These are phyloP conservation scores for Papiliotrema laurentii DNA, from an alignment of 1,284 basidiomycete genomes.

Conservation along the genomic window DNA sequence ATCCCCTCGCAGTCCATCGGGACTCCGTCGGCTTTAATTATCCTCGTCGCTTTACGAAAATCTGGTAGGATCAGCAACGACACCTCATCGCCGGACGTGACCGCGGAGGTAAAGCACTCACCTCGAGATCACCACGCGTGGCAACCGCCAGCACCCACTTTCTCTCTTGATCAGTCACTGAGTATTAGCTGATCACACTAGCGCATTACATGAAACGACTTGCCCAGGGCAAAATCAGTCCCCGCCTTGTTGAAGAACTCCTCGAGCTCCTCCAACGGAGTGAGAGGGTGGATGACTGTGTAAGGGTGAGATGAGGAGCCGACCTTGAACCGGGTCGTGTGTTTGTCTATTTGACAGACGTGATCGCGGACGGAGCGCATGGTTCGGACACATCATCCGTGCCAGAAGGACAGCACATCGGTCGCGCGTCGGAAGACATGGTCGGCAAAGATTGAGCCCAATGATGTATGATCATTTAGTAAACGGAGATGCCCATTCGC, in stretches of 20 bases:
- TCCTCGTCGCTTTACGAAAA: slow-evolving; percentile 13
- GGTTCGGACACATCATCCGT: too few relatives aligned
- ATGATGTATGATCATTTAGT: too few relatives aligned
- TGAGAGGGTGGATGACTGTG: slow-evolving; percentile 71
- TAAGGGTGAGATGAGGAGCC: slow-evolving; percentile 57
- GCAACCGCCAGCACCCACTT: slow-evolving; percentile 84
- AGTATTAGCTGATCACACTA: background rate
- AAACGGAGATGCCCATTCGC: too few relatives aligned
- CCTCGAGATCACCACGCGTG: slow-evolving; percentile 71
- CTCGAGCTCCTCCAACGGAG: slow-evolving; percentile 70
- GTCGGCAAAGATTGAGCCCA: too few relatives aligned
- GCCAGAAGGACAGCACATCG: too few relatives aligned
- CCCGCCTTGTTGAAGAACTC: slow-evolving; percentile 62
- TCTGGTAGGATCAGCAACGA: background rate
- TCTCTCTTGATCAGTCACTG: slow-evolving; percentile 73
- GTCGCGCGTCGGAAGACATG: too few relatives aligned
- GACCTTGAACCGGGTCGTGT: slow-evolving; percentile 73
- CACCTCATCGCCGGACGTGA: background rate
- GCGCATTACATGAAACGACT: slow-evolving; percentile 16
- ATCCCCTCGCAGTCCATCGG: too few relatives aligned
- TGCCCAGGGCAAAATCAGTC: slow-evolving; percentile 68
- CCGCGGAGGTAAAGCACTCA: slow-evolving; percentile 33
- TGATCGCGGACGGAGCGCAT: too few relatives aligned
- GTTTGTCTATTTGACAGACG: slow-evolving; percentile 32
- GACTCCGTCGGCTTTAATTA: background rate